Conservation (phyloP, 2,329 filamentous ascomycete species). For the Canariomyces notabilis region DNA sequence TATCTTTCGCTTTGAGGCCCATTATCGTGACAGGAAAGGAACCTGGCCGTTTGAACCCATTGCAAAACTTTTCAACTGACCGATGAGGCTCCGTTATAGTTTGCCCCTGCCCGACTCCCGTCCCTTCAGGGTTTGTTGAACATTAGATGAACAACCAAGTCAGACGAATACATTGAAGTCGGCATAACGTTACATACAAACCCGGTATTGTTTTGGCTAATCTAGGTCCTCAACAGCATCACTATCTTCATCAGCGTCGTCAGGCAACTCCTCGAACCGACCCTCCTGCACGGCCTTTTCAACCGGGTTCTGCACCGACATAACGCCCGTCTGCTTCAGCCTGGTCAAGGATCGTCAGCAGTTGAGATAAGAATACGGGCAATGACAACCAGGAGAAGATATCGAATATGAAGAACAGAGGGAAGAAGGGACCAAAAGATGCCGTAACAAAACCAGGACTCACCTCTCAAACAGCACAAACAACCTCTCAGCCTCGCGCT, state of each 20-base stretch:
- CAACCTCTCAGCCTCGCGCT: constrained; percentile 80
- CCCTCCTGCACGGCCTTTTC: constrained; percentile 64
- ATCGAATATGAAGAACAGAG: neutral
- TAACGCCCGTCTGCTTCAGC: constrained; percentile 68
- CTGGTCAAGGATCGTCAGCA: constrained; percentile 26
- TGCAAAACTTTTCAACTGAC: no score
- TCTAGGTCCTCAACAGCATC: constrained; percentile 37
- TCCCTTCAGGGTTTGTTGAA: no score
- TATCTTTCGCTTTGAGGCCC: no score
- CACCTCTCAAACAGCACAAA: constrained; percentile 89
- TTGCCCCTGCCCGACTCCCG: no score
- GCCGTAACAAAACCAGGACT: constrained; percentile 14
- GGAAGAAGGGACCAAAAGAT: no score
- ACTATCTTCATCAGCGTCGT: constrained; percentile 58
- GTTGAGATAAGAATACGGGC: neutral
- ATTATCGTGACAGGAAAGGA: no score
- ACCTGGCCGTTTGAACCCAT: no score
- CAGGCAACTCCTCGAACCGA: constrained; percentile 62
- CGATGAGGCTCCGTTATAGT: no score
- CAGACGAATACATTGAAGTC: no score
- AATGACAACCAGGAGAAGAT: no score
- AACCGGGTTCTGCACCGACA: constrained; percentile 76
- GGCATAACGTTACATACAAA: no score
- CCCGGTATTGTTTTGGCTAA: neutral
- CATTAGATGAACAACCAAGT: no score